phyloP scores from a whole-genome alignment of 106 monocot species.

The Hemerocallis citrina region DNA sequence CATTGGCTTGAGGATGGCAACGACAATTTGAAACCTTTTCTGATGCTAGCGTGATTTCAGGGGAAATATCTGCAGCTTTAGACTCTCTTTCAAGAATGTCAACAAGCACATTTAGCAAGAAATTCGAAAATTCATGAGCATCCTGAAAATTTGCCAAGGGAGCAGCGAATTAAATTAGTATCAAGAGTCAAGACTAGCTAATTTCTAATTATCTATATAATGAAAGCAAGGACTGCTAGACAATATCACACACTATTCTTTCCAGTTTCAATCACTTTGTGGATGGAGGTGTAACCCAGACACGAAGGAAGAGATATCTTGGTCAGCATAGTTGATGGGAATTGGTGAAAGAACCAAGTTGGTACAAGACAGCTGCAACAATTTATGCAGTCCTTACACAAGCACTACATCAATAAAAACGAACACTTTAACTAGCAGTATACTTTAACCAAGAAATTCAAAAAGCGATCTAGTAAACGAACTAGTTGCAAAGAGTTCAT shows the following conservation, averaged over 20 bases:
- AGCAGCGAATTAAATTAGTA: not conserved
- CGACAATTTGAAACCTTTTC: slow-evolving; percentile 24
- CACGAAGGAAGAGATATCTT: no score
- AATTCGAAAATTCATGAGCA: slow-evolving; percentile 56
- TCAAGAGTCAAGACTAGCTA: not conserved
- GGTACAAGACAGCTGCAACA: not conserved
- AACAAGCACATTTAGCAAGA: slow-evolving; percentile 45
- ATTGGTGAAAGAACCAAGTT: not conserved
- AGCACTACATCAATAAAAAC: not conserved
- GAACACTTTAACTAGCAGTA: not conserved
- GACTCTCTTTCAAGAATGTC: slow-evolving; percentile 47
- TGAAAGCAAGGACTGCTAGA: no score
- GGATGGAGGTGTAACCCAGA: no score
- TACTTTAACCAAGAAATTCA: no score
- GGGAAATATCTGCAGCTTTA: slow-evolving; percentile 18
- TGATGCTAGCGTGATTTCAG: slow-evolving; percentile 14
- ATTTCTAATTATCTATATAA: not conserved
- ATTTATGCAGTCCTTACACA: not conserved
- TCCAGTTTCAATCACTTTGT: no score
- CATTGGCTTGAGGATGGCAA: slow-evolving; percentile 17
- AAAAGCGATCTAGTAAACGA: not conserved
- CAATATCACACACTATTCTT: no score
- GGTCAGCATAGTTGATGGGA: no score
- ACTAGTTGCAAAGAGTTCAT: not conserved
- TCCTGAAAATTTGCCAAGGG: slow-evolving; percentile 22